Percentiles rank a stretch among this genome's conserved stretches.
phyloP scores from a whole-genome alignment of 345 rosid species.

The Cochlearia excelsa region DNA sequence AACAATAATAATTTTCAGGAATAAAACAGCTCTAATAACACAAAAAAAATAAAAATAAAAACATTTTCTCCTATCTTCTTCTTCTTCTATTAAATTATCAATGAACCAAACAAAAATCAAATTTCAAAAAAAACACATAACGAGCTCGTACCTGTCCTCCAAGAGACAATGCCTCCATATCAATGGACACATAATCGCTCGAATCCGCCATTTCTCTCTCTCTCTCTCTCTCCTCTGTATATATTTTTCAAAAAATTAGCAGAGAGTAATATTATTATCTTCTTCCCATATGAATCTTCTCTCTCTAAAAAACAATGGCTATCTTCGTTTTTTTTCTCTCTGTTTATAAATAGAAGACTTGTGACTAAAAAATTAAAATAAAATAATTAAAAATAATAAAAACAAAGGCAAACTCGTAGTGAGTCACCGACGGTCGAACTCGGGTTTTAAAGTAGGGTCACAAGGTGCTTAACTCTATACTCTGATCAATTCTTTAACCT shows the following conservation, averaged over 20 bases:
- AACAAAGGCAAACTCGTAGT: conserved; percentile 33
- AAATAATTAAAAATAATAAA: conserved; percentile 26
- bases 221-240: neutral
- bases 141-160: conserved; percentile 59
- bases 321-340: conserved; percentile 24
- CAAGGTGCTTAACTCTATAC: conserved; percentile 36
- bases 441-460: conserved; percentile 38
- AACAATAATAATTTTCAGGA: neutral
- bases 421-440: conserved; percentile 82
- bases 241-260: conserved; percentile 18
- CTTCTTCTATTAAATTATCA: conserved; percentile 31
- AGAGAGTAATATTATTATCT: conserved; percentile 9
- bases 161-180: conserved; percentile 66
- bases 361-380: conserved; percentile 12
- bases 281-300: conserved; percentile 31
- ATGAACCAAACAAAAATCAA: conserved; percentile 29
- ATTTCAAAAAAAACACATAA: too few species aligned
- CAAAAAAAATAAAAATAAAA: neutral
- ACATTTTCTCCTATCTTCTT: conserved; percentile 19
- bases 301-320: conserved; percentile 24
- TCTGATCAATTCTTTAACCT: conserved; percentile 49
- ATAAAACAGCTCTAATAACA: conserved; percentile 21
- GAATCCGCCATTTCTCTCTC: conserved; percentile 64
- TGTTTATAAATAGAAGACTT: conserved; percentile 36
- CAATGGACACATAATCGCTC: conserved; percentile 84